These are phyloP conservation scores for Eucalyptus regnans DNA, from an alignment of 345 rosid species.

Conservation along the genomic window DNA sequence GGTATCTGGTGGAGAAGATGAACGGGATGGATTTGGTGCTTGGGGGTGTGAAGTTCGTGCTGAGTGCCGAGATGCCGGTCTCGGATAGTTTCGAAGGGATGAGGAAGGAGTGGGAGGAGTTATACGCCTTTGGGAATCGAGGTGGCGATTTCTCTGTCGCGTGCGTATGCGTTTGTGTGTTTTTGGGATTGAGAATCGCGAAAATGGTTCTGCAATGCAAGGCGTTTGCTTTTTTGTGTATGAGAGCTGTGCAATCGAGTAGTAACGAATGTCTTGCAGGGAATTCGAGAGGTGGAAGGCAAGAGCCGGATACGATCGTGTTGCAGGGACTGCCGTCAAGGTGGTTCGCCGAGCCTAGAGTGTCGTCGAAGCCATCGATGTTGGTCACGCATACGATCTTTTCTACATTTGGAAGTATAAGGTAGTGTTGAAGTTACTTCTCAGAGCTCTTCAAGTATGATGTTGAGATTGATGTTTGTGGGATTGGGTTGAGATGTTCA, in stretches of 20 bases:
- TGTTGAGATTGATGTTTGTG: background rate
- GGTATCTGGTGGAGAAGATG: slow-evolving; percentile 48
- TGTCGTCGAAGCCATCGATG: slow-evolving; percentile 90
- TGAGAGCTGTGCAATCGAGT: background rate
- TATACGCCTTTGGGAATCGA: slow-evolving; percentile 48
- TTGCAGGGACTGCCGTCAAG: slow-evolving; percentile 75
- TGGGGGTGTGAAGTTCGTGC: slow-evolving; percentile 65
- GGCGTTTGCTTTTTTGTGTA: background rate
- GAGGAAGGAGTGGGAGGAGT: slow-evolving; percentile 80
- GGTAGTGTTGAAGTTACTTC: slow-evolving; percentile 12
- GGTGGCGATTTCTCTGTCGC: slow-evolving; percentile 1
- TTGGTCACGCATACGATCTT: slow-evolving; percentile 83
- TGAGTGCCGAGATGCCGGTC: slow-evolving; percentile 37
- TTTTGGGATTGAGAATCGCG: background rate
- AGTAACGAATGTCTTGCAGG: slow-evolving; percentile 18
- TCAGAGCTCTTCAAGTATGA: background rate
- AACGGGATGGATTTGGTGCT: slow-evolving; percentile 81
- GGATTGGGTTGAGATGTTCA: background rate
- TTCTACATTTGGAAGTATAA: slow-evolving; percentile 76
- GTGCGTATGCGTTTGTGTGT: background rate
- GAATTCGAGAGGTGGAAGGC: slow-evolving; percentile 42
- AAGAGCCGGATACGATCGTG: slow-evolving; percentile 70
- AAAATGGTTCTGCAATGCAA: background rate
- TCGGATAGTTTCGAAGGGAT: slow-evolving; percentile 61
- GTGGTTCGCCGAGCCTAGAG: slow-evolving; percentile 95